Conservation (phyloP, 1,284 basidiomycete genomes). For the Pholiota adiposa region DNA sequence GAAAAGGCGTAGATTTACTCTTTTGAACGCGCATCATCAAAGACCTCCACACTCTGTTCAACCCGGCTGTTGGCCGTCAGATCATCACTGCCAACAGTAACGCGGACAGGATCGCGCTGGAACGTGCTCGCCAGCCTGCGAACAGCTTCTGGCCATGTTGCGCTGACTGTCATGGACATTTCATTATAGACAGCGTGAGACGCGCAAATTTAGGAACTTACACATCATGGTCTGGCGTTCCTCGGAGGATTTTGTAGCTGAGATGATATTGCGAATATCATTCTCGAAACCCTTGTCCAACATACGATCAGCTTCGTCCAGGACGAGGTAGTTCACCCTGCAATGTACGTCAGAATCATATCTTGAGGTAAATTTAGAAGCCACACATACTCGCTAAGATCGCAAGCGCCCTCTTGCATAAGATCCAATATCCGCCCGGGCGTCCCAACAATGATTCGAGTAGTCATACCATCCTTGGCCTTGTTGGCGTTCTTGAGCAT, state of each 20-base stretch:
- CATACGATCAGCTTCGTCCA: constrained; percentile 99
- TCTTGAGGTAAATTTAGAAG: neutral
- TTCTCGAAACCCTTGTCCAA: constrained; percentile 99
- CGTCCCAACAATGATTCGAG: constrained; percentile 90
- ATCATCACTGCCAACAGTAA: constrained; percentile 96
- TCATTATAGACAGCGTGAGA: neutral
- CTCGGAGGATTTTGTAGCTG: constrained; percentile 66
- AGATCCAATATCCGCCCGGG: constrained; percentile 94
- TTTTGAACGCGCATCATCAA: constrained; percentile 87
- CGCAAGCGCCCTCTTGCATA: constrained; percentile 82
- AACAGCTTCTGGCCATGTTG: constrained; percentile 98
- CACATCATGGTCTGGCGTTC: constrained; percentile 93
- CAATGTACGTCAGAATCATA: neutral
- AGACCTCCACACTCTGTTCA: constrained; percentile 85
- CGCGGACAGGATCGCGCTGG: constrained; percentile 83
- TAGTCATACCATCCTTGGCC: constrained; percentile 53
- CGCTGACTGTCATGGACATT: constrained; percentile 69
- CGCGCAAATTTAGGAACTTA: constrained; percentile 41
- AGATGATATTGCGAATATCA: constrained; percentile 94
- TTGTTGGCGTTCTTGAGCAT: constrained; percentile 56
- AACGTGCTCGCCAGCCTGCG: constrained; percentile 92
- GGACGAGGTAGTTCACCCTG: constrained; percentile 88
- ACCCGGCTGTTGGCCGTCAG: constrained; percentile 94
- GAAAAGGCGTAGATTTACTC: constrained; percentile 58
- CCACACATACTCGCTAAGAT: constrained; percentile 69